Conservation (phyloP, 2,329 filamentous ascomycete genomes). For the Aspergillus sp. region DNA sequence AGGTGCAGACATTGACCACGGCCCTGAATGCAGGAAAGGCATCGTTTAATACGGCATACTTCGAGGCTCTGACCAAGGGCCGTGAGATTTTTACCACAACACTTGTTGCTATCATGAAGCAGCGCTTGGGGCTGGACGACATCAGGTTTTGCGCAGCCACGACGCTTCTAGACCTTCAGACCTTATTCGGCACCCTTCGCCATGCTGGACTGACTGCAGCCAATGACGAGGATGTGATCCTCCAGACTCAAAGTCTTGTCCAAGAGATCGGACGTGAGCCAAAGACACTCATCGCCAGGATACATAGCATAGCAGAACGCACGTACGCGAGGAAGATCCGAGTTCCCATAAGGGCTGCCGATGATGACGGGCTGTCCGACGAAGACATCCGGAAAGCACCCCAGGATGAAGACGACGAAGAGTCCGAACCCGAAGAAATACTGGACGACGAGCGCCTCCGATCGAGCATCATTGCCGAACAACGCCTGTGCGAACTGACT, state of each 20-base stretch:
- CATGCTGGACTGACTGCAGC: conserved; percentile 46
- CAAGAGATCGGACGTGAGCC: conserved; percentile 67
- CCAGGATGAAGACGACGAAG: conserved; percentile 46
- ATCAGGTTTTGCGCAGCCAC: conserved; percentile 75
- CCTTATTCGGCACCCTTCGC: conserved; percentile 73
- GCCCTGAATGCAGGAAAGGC: conserved; percentile 57
- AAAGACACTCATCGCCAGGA: conserved; percentile 67
- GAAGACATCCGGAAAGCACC: conserved; percentile 62
- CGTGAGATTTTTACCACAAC: conserved; percentile 55
- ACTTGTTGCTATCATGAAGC: conserved; percentile 53
- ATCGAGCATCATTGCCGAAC: conserved; percentile 74
- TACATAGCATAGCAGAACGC: conserved; percentile 76
- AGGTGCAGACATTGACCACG: conserved; percentile 63
- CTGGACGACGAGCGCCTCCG: conserved; percentile 57
- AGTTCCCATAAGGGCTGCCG: conserved; percentile 49
- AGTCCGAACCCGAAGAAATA: conserved; percentile 41
- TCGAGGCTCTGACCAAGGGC: conserved; percentile 67
- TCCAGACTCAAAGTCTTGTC: conserved; percentile 64
- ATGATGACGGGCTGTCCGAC: conserved; percentile 73
- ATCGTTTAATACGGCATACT: conserved; percentile 62
- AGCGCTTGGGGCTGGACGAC: conserved; percentile 66
- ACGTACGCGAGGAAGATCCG: conserved; percentile 69
- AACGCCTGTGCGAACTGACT: conserved; percentile 80
- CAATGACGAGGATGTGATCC: conserved; percentile 49
- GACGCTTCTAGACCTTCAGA: conserved; percentile 77